phyloP scores from a whole-genome alignment of 257 asterid species.

The Ehretia macrophylla region DNA sequence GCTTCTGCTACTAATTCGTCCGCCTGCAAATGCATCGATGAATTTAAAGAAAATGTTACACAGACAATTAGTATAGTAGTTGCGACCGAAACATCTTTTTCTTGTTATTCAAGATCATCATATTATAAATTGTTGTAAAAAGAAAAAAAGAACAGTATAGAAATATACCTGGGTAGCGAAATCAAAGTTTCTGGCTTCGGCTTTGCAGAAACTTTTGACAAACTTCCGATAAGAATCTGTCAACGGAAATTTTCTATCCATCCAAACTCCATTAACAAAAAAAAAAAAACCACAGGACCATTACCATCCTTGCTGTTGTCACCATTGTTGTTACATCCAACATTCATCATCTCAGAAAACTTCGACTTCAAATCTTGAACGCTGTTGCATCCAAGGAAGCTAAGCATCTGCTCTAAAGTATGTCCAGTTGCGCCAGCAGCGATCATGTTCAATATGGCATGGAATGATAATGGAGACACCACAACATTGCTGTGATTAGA shows the following conservation, averaged over 20 bases:
- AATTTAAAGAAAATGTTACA: too few species aligned
- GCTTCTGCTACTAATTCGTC: conserved; percentile 11
- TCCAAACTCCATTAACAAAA: background rate
- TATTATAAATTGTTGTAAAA: background rate
- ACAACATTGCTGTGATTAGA: too few species aligned
- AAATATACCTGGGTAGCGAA: background rate
- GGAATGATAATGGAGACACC: too few species aligned
- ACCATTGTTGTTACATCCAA: background rate
- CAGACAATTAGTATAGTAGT: too few species aligned
- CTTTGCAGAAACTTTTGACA: background rate
- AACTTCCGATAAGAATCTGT: background rate
- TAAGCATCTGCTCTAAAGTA: too few species aligned
- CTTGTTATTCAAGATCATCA: too few species aligned
- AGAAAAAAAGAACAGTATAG: too few species aligned
- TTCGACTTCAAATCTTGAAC: too few species aligned
- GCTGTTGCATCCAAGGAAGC: too few species aligned
- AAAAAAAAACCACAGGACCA: background rate
- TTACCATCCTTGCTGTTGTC: background rate
- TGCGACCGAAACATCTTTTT: too few species aligned
- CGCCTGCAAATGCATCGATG: background rate
- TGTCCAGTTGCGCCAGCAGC: too few species aligned
- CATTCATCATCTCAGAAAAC: background rate
- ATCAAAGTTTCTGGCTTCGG: background rate
- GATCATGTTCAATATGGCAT: too few species aligned
- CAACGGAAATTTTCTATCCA: background rate